A percentile compares a stretch with the other conserved stretches of the same genome.
phyloP scores from a whole-genome alignment of 495 filamentous ascomycete genomes.

The Venustampulla echinocandica region DNA sequence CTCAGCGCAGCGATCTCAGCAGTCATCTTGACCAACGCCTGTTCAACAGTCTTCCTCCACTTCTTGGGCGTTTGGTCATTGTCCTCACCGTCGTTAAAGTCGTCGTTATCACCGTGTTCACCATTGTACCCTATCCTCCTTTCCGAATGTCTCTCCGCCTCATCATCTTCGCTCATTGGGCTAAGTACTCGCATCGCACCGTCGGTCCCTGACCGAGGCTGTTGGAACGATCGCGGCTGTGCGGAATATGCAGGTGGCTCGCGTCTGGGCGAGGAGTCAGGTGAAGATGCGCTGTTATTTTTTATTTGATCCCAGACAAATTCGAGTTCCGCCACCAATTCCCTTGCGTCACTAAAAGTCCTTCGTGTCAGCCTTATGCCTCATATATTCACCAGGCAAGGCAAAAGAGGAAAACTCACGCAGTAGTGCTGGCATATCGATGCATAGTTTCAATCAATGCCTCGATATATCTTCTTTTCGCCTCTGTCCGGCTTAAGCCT shows the following conservation, averaged over 20 bases:
- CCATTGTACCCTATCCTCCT: conserved; percentile 27
- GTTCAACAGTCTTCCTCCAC: conserved; percentile 79
- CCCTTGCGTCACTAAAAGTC: conserved; percentile 58
- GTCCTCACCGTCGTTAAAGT: conserved; percentile 27
- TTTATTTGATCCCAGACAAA: conserved; percentile 99
- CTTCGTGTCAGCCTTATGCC: not conserved
- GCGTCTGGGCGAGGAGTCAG: conserved; percentile 38
- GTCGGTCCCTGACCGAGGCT: conserved; percentile 38
- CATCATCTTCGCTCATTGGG: conserved; percentile 74
- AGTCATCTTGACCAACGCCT: conserved; percentile 80
- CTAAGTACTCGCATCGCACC: conserved; percentile 60
- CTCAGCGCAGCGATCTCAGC: conserved; percentile 89
- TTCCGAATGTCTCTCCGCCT: conserved; percentile 42
- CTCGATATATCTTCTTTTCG: conserved; percentile 87
- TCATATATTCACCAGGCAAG: not conserved
- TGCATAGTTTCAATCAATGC: conserved; percentile 96
- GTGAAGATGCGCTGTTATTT: conserved; percentile 60
- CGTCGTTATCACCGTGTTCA: conserved; percentile 41
- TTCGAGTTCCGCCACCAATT: conserved; percentile 87
- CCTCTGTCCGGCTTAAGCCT: conserved; percentile 76
- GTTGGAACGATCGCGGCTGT: conserved; percentile 33
- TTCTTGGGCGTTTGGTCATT: conserved; percentile 36
- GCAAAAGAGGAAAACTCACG: conserved; percentile 33
- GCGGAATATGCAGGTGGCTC: conserved; percentile 5
- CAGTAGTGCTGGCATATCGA: conserved; percentile 71